Conservation (phyloP, 176 grass and related monocot genomes). For the Ensete ventricosum region DNA sequence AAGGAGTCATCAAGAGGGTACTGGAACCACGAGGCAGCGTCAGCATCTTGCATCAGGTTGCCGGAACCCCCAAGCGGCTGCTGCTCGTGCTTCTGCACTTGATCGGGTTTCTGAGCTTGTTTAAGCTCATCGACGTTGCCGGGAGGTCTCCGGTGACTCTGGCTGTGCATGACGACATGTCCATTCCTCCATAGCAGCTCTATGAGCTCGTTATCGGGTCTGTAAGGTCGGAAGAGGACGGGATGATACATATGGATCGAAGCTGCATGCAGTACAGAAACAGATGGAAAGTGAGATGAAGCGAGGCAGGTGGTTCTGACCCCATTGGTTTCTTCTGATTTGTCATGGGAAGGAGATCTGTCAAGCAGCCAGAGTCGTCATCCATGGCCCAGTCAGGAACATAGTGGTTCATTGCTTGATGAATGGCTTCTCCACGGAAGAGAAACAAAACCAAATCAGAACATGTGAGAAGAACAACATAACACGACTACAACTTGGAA, state of each 20-base stretch:
- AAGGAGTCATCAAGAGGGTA: conserved; percentile 35
- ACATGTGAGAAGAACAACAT: neutral
- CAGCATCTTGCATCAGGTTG: conserved; percentile 34
- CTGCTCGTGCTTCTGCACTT: neutral
- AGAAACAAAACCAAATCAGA: neutral
- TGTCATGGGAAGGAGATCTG: conserved; percentile 20
- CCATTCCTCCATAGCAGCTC: conserved; percentile 87
- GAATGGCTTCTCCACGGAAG: neutral
- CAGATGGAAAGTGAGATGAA: too few relatives aligned
- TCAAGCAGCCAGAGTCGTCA: conserved; percentile 21
- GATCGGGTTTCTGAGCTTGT: conserved; percentile 7
- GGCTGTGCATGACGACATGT: conserved; percentile 43
- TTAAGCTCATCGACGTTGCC: neutral
- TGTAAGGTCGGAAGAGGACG: conserved; percentile 15
- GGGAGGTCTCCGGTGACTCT: conserved; percentile 25
- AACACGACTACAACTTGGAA: neutral
- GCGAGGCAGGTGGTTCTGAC: conserved; percentile 14
- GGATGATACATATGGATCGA: too few relatives aligned
- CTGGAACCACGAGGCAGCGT: conserved; percentile 35
- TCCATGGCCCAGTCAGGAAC: conserved; percentile 31
- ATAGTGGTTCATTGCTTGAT: conserved; percentile 18
- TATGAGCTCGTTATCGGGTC: conserved; percentile 47
- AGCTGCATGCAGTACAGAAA: too few relatives aligned
- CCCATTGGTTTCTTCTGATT: conserved; percentile 23
- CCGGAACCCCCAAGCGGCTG: conserved; percentile 10